Evolutionary conservation across 164 flowering plant genomes (phyloP).

Genomic region (Piper longum): DNA sequence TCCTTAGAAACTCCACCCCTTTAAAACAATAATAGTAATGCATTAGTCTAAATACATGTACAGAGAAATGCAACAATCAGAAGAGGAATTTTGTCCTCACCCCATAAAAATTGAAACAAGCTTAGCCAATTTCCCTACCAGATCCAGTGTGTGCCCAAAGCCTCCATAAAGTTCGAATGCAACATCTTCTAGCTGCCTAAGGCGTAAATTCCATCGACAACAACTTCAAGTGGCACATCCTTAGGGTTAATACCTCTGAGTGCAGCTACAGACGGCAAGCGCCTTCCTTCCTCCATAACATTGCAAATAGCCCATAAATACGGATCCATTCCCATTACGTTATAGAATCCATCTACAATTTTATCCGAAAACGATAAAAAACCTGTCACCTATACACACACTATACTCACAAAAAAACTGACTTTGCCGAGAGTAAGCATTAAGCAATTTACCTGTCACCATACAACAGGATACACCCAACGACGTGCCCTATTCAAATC

Average conservation of each 20-base stretch:
- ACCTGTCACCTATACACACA: slow-evolving; percentile 59
- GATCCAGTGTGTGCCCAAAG: slow-evolving; percentile 40
- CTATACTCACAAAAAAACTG: not conserved
- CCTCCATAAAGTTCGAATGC: slow-evolving; percentile 52
- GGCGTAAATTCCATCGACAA: slow-evolving; percentile 59
- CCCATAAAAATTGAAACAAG: slow-evolving; percentile 85
- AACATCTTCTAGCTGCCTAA: slow-evolving; percentile 67
- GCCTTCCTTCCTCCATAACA: slow-evolving; percentile 59
- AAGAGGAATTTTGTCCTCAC: slow-evolving; percentile 19
- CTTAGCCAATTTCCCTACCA: slow-evolving; percentile 72
- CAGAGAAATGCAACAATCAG: not conserved
- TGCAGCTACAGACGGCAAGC: slow-evolving; percentile 51
- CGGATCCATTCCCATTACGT: slow-evolving; percentile 89
- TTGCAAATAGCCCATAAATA: slow-evolving; percentile 89
- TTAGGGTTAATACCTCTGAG: slow-evolving; percentile 49
- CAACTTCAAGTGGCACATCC: slow-evolving; percentile 75
- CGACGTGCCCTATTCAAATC: no score
- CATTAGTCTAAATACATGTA: slow-evolving; percentile 3
- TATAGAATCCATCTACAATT: slow-evolving; percentile 90
- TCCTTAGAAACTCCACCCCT: slow-evolving; percentile 77
- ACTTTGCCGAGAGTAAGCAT: not conserved
- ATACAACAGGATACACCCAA: not conserved
- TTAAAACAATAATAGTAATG: slow-evolving; percentile 13
- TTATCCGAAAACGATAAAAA: slow-evolving; percentile 78
- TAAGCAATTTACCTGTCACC: not conserved